These are phyloP conservation scores for Penstemon barbatus DNA, from an alignment of 257 asterid genomes.

Conservation along the genomic window DNA sequence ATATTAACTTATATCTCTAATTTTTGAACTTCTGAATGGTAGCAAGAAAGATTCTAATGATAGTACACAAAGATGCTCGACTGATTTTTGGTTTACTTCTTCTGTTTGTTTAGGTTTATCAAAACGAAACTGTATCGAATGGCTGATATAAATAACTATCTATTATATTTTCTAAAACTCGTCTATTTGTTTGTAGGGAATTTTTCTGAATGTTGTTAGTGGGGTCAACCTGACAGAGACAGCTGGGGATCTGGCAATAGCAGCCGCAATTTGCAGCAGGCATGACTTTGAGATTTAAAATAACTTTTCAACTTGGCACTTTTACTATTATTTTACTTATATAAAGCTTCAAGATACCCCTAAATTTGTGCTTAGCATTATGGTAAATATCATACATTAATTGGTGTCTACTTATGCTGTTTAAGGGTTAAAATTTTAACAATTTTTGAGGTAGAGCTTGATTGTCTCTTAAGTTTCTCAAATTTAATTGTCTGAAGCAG, in stretches of 20 bases:
- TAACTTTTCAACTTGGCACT: not conserved
- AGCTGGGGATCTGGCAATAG: slow-evolving; percentile 93
- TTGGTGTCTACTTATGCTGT: not conserved
- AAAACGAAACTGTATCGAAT: slow-evolving; percentile 4
- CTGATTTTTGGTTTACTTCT: not conserved
- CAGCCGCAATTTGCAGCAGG: slow-evolving; percentile 99
- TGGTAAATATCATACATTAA: not conserved
- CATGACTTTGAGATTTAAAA: slow-evolving; percentile 28
- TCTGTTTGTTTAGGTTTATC: not conserved
- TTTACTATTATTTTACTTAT: not conserved
- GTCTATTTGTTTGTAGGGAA: slow-evolving; percentile 49
- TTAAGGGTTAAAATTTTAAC: not conserved
- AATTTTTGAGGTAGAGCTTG: not conserved
- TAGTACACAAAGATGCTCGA: not conserved
- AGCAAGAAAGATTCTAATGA: slow-evolving; percentile 1
- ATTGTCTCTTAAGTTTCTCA: not conserved
- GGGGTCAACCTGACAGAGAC: slow-evolving; percentile 74
- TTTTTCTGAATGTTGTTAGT: slow-evolving; percentile 76
- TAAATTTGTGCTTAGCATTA: slow-evolving; percentile 18
- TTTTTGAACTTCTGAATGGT: not conserved
- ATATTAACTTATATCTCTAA: not conserved
- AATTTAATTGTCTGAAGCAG: not conserved
- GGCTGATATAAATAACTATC: slow-evolving; percentile 1
- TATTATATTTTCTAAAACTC: slow-evolving; percentile 23
- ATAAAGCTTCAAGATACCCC: slow-evolving; percentile 1